These are phyloP conservation scores for Pseudonitzschia multistriata DNA, from an alignment of 108 stramenopile species.

Conservation along the genomic window DNA sequence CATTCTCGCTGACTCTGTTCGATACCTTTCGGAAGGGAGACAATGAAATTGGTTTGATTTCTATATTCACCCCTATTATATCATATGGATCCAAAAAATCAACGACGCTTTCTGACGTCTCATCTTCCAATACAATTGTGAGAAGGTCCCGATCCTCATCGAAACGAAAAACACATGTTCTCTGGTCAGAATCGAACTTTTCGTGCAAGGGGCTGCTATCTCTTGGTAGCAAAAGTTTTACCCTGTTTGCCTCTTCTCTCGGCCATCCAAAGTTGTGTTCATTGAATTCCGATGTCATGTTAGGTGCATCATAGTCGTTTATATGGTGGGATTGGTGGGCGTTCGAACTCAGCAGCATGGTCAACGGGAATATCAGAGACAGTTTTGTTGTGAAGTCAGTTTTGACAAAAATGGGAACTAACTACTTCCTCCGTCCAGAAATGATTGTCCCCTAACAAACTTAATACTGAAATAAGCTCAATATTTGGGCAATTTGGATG, in stretches of 20 bases:
- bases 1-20: slow-evolving; percentile 5
- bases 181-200: neutral
- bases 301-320: neutral
- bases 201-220: slow-evolving; percentile 19
- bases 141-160: slow-evolving; percentile 9
- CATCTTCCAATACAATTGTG: slow-evolving; percentile 20
- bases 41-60: slow-evolving; percentile 22
- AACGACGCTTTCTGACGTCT: slow-evolving; percentile 17
- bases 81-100: slow-evolving; percentile 40
- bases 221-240: slow-evolving; percentile 20
- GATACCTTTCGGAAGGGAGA: neutral
- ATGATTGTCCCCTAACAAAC: too few species aligned
- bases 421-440: too few species aligned
- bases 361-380: too few species aligned
- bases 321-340: neutral
- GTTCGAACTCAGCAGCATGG: too few species aligned
- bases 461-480: too few species aligned
- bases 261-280: slow-evolving; percentile 7
- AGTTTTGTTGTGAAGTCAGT: too few species aligned
- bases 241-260: slow-evolving; percentile 18
- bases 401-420: too few species aligned
- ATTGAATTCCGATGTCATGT: neutral
- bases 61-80: slow-evolving; percentile 38
- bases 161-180: slow-evolving; percentile 21
- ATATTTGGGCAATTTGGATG: too few species aligned